phyloP scores from a whole-genome alignment of 2,329 filamentous ascomycete species.

The Cordyceps farinosa region DNA sequence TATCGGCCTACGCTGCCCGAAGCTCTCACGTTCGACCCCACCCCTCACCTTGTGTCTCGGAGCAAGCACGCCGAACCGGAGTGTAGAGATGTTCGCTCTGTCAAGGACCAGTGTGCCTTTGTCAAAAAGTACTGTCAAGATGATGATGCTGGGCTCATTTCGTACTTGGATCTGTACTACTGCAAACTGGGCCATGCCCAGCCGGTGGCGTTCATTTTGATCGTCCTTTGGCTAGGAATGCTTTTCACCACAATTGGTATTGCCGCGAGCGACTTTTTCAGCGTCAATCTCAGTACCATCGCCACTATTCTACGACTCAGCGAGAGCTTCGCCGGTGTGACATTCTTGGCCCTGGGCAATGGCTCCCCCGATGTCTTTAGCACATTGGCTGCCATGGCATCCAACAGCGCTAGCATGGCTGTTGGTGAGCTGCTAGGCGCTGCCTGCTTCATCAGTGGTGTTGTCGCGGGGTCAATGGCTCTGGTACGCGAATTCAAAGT shows the following conservation, averaged over 20 bases:
- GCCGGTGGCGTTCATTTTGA: slow-evolving; percentile 72
- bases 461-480: slow-evolving; percentile 96
- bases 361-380: slow-evolving; percentile 98
- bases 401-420: slow-evolving; percentile 93
- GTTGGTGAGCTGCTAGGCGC: slow-evolving; percentile 93
- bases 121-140: slow-evolving; percentile 77
- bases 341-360: slow-evolving; percentile 94
- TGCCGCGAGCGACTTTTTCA: slow-evolving; percentile 97
- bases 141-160: slow-evolving; percentile 84
- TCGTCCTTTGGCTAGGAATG: slow-evolving; percentile 79
- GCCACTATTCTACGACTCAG: slow-evolving; percentile 85
- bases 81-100: slow-evolving; percentile 76
- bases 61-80: slow-evolving; percentile 37
- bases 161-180: slow-evolving; percentile 89
- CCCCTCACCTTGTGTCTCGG: slow-evolving; percentile 27
- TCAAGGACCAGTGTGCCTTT: slow-evolving; percentile 80
- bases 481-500: slow-evolving; percentile 93
- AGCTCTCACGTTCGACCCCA: slow-evolving; percentile 17
- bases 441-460: slow-evolving; percentile 91
- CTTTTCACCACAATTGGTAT: slow-evolving; percentile 97
- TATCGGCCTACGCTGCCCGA: slow-evolving; percentile 15
- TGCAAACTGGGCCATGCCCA: slow-evolving; percentile 67
- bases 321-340: slow-evolving; percentile 93
- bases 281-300: slow-evolving; percentile 92
- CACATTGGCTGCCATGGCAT: slow-evolving; percentile 96